Evolutionary conservation across 306 rosid genomes (phyloP).

Genomic region (Arachis hypogaea): DNA sequence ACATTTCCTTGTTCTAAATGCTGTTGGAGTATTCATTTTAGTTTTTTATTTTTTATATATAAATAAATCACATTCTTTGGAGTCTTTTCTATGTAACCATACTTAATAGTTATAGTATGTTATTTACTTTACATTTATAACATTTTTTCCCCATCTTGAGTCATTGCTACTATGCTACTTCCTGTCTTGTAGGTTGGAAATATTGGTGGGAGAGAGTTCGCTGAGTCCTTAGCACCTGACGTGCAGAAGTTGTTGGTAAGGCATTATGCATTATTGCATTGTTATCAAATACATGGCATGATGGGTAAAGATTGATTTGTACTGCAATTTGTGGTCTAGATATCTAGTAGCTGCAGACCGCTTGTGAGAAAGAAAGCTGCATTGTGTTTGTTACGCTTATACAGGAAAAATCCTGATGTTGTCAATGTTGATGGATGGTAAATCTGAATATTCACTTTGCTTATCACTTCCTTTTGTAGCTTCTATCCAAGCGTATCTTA

Average conservation of each 20-base stretch:
- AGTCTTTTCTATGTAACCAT: not conserved
- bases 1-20: no score
- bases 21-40: no score
- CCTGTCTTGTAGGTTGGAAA: constrained; percentile 82
- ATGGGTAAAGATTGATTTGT: constrained; percentile 41
- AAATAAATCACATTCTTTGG: no score
- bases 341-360: constrained; percentile 99
- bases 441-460: constrained; percentile 42
- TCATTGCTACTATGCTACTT: constrained; percentile 32
- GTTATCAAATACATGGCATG: constrained; percentile 8
- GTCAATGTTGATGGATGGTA: constrained; percentile 99
- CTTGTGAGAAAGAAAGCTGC: constrained; percentile 98
- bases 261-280: constrained; percentile 24
- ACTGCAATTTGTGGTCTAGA: constrained; percentile 54
- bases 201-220: constrained; percentile 99
- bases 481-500: constrained; percentile 34
- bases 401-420: constrained; percentile 98
- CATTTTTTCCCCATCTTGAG: constrained; percentile 27
- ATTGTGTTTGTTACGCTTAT: constrained; percentile 90
- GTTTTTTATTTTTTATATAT: no score
- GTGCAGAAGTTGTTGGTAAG: constrained; percentile 95
- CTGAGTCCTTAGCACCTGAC: constrained; percentile 98
- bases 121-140: constrained; percentile 23
- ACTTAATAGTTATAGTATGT: constrained; percentile 15
- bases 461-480: constrained; percentile 28